Percentiles rank a stretch among this genome's conserved stretches.
Evolutionary conservation across 176 grass and related monocot genomes (phyloP).

Genomic region (Leersia perrieri): DNA sequence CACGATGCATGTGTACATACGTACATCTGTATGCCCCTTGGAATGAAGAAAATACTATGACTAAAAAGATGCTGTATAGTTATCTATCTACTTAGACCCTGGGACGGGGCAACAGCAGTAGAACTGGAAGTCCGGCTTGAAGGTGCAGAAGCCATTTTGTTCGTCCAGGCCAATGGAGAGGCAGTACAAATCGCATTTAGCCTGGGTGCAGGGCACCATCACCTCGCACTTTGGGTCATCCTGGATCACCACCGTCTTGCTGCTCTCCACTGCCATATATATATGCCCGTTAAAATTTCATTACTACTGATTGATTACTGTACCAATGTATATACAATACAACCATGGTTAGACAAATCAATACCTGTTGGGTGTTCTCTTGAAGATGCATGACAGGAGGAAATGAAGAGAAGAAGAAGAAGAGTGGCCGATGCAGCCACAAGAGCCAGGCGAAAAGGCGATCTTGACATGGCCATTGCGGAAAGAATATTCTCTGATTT

Average conservation of each 20-base stretch:
- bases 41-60: not conserved
- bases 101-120: conserved; percentile 24
- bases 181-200: not conserved
- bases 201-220: not conserved
- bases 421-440: not conserved
- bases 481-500: not conserved
- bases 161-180: not conserved
- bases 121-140: not conserved
- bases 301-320: not conserved
- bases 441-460: not conserved
- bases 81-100: no score
- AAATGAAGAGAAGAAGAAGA: not conserved
- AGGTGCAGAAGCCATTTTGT: conserved; percentile 4
- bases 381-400: not conserved
- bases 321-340: no score
- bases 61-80: not conserved
- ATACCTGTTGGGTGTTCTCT: not conserved
- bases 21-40: not conserved
- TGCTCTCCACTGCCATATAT: not conserved
- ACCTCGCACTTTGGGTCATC: conserved; percentile 2
- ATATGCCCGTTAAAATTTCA: no score
- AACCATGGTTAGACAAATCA: not conserved
- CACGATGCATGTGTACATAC: not conserved
- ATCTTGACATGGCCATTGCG: not conserved
- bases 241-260: not conserved